Percentiles rank a stretch among this genome's conserved stretches.
Conservation (phyloP, 2,329 filamentous ascomycete species). For the Hypoxylon rubiginosum region DNA sequence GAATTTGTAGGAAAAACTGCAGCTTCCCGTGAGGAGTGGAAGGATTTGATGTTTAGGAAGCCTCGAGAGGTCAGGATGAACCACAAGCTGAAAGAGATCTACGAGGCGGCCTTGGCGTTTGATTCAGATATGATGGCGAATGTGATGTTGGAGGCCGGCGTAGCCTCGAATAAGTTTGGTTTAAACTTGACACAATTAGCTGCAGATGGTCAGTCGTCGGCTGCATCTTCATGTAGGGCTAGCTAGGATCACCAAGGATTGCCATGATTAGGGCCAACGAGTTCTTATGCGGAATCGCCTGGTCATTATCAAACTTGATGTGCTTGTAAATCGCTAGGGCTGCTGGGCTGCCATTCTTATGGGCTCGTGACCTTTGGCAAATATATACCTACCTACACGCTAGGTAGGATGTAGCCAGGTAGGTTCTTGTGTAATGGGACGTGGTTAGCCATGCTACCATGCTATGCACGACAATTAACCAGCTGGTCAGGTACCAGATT, state of each 20-base stretch:
- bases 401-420: no score
- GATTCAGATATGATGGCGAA: conserved; percentile 2
- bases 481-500: not conserved
- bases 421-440: not conserved
- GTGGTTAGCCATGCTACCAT: no score
- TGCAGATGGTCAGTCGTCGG: not conserved
- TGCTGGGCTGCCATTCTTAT: not conserved
- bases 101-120: conserved; percentile 1
- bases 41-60: not conserved
- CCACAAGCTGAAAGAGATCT: not conserved
- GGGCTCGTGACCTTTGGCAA: no score
- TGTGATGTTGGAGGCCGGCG: not conserved
- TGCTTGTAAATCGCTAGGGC: no score
- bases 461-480: no score
- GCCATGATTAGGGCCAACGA: no score
- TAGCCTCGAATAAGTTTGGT: conserved; percentile 5
- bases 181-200: not conserved
- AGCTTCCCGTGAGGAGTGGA: not conserved
- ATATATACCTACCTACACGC: no score
- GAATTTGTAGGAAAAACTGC: no score
- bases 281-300: no score
- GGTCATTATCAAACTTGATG: no score
- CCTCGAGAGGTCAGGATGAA: not conserved
- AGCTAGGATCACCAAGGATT: no score
- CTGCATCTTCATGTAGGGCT: no score